phyloP scores from a whole-genome alignment of 148 eudicot genomes.

The Chenopodium berlandieri region DNA sequence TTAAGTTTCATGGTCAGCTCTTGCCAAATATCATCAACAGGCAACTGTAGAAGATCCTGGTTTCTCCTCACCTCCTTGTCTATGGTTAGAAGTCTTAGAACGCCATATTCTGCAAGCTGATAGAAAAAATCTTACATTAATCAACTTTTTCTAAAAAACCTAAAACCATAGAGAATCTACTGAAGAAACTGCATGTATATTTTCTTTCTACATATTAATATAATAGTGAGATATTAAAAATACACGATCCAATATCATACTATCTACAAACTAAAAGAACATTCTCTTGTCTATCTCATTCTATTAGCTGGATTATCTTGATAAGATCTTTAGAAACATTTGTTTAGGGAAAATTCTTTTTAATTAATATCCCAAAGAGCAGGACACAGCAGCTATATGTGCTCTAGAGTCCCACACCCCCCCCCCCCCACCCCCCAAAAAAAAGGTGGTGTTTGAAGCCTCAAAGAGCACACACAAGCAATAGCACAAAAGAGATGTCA shows the following conservation, averaged over 20 bases:
- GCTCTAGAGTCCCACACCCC: not conserved
- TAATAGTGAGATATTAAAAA: not conserved
- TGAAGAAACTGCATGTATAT: too few relatives aligned
- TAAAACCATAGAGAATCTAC: too few relatives aligned
- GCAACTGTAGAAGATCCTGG: constrained; percentile 43
- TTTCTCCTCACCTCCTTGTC: constrained; percentile 59
- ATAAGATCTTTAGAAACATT: not conserved
- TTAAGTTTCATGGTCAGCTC: constrained; percentile 62
- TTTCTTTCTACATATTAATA: not conserved
- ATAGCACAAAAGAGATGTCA: not conserved
- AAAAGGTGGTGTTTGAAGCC: too few relatives aligned
- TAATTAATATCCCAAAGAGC: not conserved
- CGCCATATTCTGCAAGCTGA: constrained; percentile 72
- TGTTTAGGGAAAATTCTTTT: not conserved
- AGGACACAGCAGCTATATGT: not conserved
- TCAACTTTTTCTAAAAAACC: not conserved
- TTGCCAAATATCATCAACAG: constrained; percentile 52
- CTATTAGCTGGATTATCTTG: not conserved
- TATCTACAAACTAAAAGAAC: not conserved
- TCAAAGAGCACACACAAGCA: too few relatives aligned
- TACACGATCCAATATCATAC: not conserved
- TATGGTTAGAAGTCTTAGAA: constrained; percentile 81
- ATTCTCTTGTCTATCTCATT: not conserved
- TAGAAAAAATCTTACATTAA: not conserved
- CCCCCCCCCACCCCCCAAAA: too few relatives aligned